Percentiles rank a stretch among this genome's conserved stretches.
Conservation (phyloP, 345 rosid genomes). For the Geranium brycei region DNA sequence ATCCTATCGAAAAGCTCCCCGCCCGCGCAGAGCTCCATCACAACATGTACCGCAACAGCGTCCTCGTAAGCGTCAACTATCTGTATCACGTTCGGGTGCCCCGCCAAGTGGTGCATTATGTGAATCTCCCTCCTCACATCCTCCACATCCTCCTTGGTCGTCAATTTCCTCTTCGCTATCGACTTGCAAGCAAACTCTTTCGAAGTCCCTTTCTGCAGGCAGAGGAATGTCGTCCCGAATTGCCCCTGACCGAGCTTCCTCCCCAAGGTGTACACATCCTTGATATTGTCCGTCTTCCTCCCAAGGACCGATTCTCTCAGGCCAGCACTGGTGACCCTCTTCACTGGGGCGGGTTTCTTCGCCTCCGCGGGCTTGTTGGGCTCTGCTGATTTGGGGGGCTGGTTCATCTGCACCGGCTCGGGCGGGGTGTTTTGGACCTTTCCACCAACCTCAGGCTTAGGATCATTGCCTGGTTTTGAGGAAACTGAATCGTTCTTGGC, state of each 20-base stretch:
- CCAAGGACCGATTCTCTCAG: constrained; percentile 69
- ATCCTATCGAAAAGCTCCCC: constrained; percentile 94
- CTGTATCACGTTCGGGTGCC: constrained; percentile 74
- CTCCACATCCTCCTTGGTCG: constrained; percentile 61
- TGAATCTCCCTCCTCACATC: constrained; percentile 93
- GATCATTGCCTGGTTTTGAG: constrained; percentile 13
- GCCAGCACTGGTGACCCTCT: constrained; percentile 49
- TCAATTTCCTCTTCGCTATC: constrained; percentile 68
- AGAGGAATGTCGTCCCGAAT: constrained; percentile 82
- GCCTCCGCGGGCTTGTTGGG: constrained; percentile 19
- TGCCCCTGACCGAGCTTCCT: constrained; percentile 94
- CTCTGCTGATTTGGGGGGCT: constrained; percentile 1
- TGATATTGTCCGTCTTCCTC: constrained; percentile 66
- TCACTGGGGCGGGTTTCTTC: constrained; percentile 39
- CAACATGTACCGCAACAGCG: constrained; percentile 72
- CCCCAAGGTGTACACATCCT: constrained; percentile 68
- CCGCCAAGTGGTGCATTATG: constrained; percentile 91
- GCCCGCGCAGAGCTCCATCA: constrained; percentile 91
- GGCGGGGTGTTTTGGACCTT: constrained; percentile 49
- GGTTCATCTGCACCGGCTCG: constrained; percentile 40
- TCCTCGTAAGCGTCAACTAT: constrained; percentile 85
- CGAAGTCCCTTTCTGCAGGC: constrained; percentile 49
- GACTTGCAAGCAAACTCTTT: constrained; percentile 79
- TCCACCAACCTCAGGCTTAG: neutral
- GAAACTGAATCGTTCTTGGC: constrained; percentile 2